These are phyloP conservation scores for Cicer arietinum DNA, from an alignment of 306 rosid genomes.

Conservation along the genomic window DNA sequence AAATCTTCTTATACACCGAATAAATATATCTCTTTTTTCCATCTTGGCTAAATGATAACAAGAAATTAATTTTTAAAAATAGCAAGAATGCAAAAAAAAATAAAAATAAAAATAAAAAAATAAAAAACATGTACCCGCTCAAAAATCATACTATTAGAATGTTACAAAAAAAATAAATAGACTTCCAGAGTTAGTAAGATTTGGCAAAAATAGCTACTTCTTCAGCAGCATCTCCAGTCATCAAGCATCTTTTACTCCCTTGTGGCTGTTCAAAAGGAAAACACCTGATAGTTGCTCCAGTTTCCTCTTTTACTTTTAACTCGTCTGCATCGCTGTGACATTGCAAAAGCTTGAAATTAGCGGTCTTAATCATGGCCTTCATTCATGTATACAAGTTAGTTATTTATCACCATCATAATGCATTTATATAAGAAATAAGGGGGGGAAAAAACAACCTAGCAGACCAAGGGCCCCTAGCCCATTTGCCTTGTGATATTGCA, in stretches of 20 bases:
- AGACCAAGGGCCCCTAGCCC: constrained; percentile 99
- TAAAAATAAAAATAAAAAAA: too few species aligned
- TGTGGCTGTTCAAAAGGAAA: constrained; percentile 87
- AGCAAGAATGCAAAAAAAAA: background rate
- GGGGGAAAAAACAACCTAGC: constrained; percentile 68
- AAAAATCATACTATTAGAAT: constrained; percentile 17
- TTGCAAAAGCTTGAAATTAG: constrained; percentile 45
- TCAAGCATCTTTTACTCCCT: constrained; percentile 75
- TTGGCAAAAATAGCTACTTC: constrained; percentile 96
- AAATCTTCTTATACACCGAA: background rate
- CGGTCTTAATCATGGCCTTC: constrained; percentile 36
- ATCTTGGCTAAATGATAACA: constrained; percentile 35
- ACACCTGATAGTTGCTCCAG: constrained; percentile 96
- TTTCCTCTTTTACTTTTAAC: constrained; percentile 91
- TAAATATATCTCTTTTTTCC: constrained; percentile 28
- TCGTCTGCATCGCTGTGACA: constrained; percentile 76
- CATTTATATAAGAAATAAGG: background rate
- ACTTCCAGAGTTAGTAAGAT: constrained; percentile 62
- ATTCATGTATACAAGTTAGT: constrained; percentile 20
- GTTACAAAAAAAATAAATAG: constrained; percentile 4
- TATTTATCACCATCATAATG: background rate
- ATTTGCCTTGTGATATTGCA: constrained; percentile 87
- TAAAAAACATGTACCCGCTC: constrained; percentile 3
- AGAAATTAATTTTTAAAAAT: constrained; percentile 7
- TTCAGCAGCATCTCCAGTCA: constrained; percentile 83